Percentiles rank a stretch among this genome's conserved stretches.
Evolutionary conservation across 179 eudicot genomes (phyloP).

Genomic region (Spergularia azorica): DNA sequence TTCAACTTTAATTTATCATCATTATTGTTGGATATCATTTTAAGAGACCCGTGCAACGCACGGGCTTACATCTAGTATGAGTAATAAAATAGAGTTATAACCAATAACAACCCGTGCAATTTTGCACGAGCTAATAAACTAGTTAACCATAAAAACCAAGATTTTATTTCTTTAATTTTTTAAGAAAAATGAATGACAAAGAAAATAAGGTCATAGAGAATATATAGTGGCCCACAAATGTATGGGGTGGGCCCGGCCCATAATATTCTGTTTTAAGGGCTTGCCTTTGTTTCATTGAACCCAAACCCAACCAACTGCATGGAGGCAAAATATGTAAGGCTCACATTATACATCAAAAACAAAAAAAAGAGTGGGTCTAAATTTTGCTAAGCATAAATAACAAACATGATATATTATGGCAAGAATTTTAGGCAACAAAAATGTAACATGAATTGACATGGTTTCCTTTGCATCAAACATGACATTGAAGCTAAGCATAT

Average conservation of each 20-base stretch:
- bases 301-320: conserved; percentile 30
- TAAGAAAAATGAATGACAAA: conserved; percentile 7
- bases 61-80: too few species aligned
- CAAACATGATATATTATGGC: neutral
- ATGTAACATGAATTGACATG: conserved; percentile 14
- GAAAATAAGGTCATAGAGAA: conserved; percentile 23
- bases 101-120: too few species aligned
- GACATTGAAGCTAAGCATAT: conserved; percentile 13
- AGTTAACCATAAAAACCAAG: too few species aligned
- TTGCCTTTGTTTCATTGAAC: conserved; percentile 22
- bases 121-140: too few species aligned
- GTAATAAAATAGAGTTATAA: too few species aligned
- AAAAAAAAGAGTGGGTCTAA: conserved; percentile 6
- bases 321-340: conserved; percentile 14
- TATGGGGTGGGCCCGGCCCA: conserved; percentile 20
- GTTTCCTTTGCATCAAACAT: conserved; percentile 30
- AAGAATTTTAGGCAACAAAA: conserved; percentile 20
- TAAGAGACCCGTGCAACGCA: too few species aligned
- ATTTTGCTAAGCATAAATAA: neutral
- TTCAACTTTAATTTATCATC: too few species aligned
- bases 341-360: neutral
- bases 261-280: conserved; percentile 29
- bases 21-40: too few species aligned
- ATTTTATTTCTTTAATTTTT: neutral
- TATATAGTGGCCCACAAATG: conserved; percentile 31